These are phyloP conservation scores for Amoebophrya sp. DNA, from an alignment of 169 alveolate genomes.

Conservation along the genomic window DNA sequence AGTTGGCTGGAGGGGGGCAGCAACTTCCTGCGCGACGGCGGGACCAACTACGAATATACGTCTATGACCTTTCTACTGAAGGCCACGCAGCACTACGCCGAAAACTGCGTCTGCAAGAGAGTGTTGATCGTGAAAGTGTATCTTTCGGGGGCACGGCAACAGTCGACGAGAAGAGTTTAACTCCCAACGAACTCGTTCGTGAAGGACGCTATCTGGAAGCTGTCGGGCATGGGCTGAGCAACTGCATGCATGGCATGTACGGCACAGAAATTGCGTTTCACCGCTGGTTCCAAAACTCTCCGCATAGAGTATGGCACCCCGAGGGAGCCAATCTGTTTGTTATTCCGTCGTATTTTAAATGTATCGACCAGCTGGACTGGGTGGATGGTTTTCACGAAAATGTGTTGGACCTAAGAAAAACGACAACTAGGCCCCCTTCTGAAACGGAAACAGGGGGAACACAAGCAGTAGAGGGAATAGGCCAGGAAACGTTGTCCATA, in stretches of 20 bases:
- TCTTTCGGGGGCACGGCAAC: too few species aligned
- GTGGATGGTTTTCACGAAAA: background rate
- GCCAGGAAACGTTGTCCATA: background rate
- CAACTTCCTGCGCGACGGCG: too few species aligned
- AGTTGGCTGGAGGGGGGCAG: too few species aligned
- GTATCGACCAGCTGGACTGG: conserved; percentile 38
- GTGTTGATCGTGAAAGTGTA: too few species aligned
- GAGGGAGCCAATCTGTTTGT: conserved; percentile 4
- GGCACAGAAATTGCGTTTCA: conserved; percentile 45
- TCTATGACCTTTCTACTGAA: background rate
- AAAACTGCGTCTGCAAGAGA: too few species aligned
- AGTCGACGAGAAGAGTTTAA: background rate
- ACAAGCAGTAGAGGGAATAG: conserved; percentile 26
- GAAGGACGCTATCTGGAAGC: background rate
- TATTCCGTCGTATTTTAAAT: conserved; percentile 44
- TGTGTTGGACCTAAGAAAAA: background rate
- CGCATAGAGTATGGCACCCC: background rate
- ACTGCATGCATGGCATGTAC: conserved; percentile 47
- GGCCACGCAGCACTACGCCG: too few species aligned
- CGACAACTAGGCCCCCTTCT: background rate
- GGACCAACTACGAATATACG: background rate
- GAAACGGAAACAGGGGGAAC: background rate
- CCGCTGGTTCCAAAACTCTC: background rate
- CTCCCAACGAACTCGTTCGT: background rate
- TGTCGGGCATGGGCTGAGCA: background rate